Evolutionary conservation across 225 moss, liverwort and hornwort species (phyloP), one percentile per base, ranked within the genome.

Genomic region (Polytrichum commune): DNA sequence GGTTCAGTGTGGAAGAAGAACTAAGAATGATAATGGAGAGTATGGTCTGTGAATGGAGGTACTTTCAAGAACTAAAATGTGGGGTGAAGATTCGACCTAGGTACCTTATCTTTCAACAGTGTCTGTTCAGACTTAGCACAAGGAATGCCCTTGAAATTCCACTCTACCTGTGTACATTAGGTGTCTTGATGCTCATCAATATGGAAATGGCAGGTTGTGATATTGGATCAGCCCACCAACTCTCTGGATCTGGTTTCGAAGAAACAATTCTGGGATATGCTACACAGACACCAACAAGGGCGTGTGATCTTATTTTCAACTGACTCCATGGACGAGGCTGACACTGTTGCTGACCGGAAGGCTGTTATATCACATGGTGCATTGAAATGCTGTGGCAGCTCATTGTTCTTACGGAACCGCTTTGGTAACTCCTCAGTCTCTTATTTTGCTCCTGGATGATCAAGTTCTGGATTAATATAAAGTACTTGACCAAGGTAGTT

Each of bases 291-390:
- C 71, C 94, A 92, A 76, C 90, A 89, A 68, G 94, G 89, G 70
- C 86, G 90, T 69, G 77, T 94, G 27, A 68, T 86, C 77, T 68
- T 94, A 55, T 94, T 94, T 65, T 85, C 94, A 69, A 94, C 94
- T 8, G 92, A 94, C 25, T 92, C 88, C 6, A 94, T 94, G 92
- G 94, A 94, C 58, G 94, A 94, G 73, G 94, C 94, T 75, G 94
- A 94, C 81, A 53, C 75, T 54, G 80, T 92, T 55, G 90, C 94
- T 74, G 94, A 94, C 74, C 92, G 92, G 19, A 94, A 92, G 79
- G 94, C 92, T 64, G 77, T 94, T 64, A 72, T 94, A 73, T 94
- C 94, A 55, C 90, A 94, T 72, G 94, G 94, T 74, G 90, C 90
- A 65, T 72, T 94, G 30, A 94, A 94, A 75, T 94, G 94, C 67